phyloP scores from a whole-genome alignment of 164 flowering plant species.

The Protea cynaroides region DNA sequence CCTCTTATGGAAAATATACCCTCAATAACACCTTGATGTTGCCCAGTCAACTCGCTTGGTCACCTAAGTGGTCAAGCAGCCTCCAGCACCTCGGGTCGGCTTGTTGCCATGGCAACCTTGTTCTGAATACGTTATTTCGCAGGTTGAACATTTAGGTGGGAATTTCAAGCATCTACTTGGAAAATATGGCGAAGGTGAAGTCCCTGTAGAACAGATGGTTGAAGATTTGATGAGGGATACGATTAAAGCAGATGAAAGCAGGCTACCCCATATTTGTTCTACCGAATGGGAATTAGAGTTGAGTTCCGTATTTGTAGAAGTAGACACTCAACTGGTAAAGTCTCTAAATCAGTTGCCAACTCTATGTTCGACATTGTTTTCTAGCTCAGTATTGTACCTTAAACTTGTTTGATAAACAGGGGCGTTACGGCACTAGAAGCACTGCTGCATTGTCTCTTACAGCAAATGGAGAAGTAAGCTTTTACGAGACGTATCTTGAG shows the following conservation, averaged over 20 bases:
- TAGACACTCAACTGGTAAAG: constrained; percentile 52
- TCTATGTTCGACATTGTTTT: neutral
- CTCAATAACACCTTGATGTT: no score
- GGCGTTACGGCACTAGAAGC: constrained; percentile 67
- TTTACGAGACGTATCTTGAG: constrained; percentile 64
- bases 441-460: constrained; percentile 41
- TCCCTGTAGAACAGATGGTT: constrained; percentile 30
- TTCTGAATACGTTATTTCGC: constrained; percentile 5
- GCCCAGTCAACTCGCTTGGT: no score
- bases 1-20: no score
- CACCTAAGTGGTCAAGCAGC: no score
- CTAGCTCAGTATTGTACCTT: neutral
- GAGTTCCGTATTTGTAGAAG: constrained; percentile 49
- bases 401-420: constrained; percentile 27
- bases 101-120: no score
- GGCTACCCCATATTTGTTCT: constrained; percentile 38
- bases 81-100: no score
- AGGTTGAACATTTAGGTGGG: constrained; percentile 34
- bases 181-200: constrained; percentile 25
- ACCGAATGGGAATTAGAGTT: constrained; percentile 39
- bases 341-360: neutral
- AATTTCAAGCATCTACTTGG: constrained; percentile 33
- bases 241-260: constrained; percentile 39
- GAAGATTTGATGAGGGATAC: constrained; percentile 42
- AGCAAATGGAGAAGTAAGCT: constrained; percentile 40